A percentile compares a stretch with the other conserved stretches of the same genome.
Conservation (phyloP, 805 yeast species). For the Starmerella apis region DNA sequence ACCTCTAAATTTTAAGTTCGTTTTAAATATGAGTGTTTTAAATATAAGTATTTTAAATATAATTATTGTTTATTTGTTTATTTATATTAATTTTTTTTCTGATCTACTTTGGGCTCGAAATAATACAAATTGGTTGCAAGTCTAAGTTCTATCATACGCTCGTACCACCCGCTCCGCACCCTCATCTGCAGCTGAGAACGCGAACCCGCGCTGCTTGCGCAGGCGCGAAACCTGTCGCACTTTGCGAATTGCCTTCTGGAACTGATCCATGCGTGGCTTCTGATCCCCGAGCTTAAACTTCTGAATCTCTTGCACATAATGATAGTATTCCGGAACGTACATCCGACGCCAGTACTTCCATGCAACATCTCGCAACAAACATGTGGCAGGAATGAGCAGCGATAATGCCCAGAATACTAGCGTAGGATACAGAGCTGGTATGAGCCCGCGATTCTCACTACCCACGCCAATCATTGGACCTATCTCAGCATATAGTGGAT, state of each 20-base stretch:
- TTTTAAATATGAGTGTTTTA: no score
- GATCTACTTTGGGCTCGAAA: no score
- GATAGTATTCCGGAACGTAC: constrained; percentile 85
- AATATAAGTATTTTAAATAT: no score
- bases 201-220: constrained; percentile 97
- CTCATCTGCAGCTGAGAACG: constrained; percentile 91
- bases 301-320: constrained; percentile 92
- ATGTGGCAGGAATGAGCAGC: constrained; percentile 62
- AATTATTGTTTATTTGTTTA: no score
- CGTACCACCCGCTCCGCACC: constrained; percentile 86
- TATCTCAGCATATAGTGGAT: constrained; percentile 75
- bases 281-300: constrained; percentile 87
- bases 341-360: constrained; percentile 94
- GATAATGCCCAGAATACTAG: constrained; percentile 73
- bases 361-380: constrained; percentile 74
- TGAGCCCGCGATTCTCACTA: constrained; percentile 70
- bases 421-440: constrained; percentile 65
- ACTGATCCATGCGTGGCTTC: constrained; percentile 92
- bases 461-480: constrained; percentile 81
- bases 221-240: constrained; percentile 97
- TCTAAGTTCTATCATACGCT: constrained; percentile 54
- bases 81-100: no score
- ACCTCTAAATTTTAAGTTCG: no score
- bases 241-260: constrained; percentile 92
- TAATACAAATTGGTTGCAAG: neutral